These are phyloP conservation scores for Dothideomycetes sp. DNA, from an alignment of 2,329 filamentous ascomycete genomes.

Conservation along the genomic window DNA sequence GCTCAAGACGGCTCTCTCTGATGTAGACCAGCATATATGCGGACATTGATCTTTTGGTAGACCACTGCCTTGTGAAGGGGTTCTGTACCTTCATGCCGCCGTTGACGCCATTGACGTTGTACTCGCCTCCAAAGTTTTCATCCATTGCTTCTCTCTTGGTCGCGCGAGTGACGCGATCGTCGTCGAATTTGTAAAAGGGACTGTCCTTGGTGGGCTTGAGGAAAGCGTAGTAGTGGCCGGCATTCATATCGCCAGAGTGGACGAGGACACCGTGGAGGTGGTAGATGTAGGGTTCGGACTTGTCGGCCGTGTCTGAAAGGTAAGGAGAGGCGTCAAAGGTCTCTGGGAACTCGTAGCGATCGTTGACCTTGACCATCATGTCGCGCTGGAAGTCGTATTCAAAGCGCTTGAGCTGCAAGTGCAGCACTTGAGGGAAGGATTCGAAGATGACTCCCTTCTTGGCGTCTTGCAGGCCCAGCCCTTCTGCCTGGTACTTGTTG, in stretches of 20 bases:
- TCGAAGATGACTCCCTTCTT: slow-evolving; percentile 98
- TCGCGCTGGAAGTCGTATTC: slow-evolving; percentile 95
- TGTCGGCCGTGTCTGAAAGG: slow-evolving; percentile 74
- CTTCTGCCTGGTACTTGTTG: slow-evolving; percentile 93
- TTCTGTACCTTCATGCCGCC: slow-evolving; percentile 49
- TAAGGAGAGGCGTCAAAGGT: slow-evolving; percentile 77
- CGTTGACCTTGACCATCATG: slow-evolving; percentile 98
- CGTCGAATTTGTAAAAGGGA: slow-evolving; percentile 93
- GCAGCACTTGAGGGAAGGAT: slow-evolving; percentile 84
- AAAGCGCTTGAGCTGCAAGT: slow-evolving; percentile 92
- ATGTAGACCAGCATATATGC: slow-evolving; percentile 99
- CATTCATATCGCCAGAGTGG: slow-evolving; percentile 92
- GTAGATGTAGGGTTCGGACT: slow-evolving; percentile 81
- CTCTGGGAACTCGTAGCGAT: slow-evolving; percentile 82
- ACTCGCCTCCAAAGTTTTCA: slow-evolving; percentile 93
- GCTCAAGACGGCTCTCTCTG: slow-evolving; percentile 72
- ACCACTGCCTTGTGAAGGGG: slow-evolving; percentile 53
- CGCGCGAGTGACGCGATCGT: slow-evolving; percentile 91
- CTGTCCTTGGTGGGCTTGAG: slow-evolving; percentile 88
- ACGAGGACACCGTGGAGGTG: slow-evolving; percentile 91
- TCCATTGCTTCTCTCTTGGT: slow-evolving; percentile 86
- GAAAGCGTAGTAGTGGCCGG: slow-evolving; percentile 97
- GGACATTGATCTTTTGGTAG: slow-evolving; percentile 62
- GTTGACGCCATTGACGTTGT: slow-evolving; percentile 42
- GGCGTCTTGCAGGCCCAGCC: slow-evolving; percentile 87